Base-by-base conservation (phyloP, 306 rosid genomes). In the Senna siamea region DNA sequence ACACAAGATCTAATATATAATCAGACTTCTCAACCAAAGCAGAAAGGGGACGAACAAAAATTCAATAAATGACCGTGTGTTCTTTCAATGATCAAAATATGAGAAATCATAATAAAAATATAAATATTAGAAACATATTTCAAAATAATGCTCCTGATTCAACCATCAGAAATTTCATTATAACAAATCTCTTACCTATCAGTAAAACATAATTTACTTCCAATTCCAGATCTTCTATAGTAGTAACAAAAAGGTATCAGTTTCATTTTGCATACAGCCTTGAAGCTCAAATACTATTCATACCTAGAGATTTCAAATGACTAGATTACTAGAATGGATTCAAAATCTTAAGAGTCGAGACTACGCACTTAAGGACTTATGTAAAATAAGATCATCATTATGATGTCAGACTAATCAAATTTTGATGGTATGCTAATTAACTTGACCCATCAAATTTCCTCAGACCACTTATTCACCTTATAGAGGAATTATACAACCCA, bases 401-500 rank as follows among this genome's bases (percentile, higher is more conserved):
- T 9, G 44, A 37, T 7, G 4, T 46, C 40, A 69, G 46, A 61
- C 58, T 55, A 53, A 64, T 37, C 15, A 55, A 55, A 55, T 0
- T 20, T 22, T 55, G 34, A 55, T 57, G 38, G 17, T 43, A 66
- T 76, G 62, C 54, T 28, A 51, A 48, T 72, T 67, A 81, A 43
- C 40, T 66, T 51, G 67, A 50, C 62, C 57, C 10, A 4, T 26
- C 14, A 47, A 70, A 6, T 28, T 56, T 62, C 43, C 55, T 20
- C 72, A 0, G 32, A 65, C 23, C 23, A 72, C 53, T 55, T 22
- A 35, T 69, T 44, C 51, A 69, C 19, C 72, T 65, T 59, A n/a
- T n/a, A 34, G 69, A 19, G 5, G 70, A 34, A 43, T 18, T 68
- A 17, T 10, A 47, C 38, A 68, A 17, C 51, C 17, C 68, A 43